Evolutionary conservation across 2,329 filamentous ascomycete genomes (phyloP).

Genomic region (Berkeleyomyces rouxiae): DNA sequence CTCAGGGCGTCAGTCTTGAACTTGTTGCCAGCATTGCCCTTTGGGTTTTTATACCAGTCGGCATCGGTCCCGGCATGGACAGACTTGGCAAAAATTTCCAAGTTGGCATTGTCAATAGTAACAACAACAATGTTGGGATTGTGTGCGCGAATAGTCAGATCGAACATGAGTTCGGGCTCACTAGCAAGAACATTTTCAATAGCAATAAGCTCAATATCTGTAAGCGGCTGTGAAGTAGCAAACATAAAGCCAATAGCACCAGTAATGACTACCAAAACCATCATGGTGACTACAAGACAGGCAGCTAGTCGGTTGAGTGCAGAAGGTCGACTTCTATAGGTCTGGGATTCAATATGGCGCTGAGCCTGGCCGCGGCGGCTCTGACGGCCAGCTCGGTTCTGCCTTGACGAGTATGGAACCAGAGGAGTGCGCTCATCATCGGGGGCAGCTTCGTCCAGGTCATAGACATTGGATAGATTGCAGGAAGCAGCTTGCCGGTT

Average conservation of each 20-base stretch:
- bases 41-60: slow-evolving; percentile 36
- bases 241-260: slow-evolving; percentile 79
- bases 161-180: slow-evolving; percentile 88
- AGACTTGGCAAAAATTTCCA: slow-evolving; percentile 90
- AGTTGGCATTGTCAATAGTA: slow-evolving; percentile 67
- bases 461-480: slow-evolving; percentile 50
- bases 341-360: slow-evolving; percentile 58
- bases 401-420: slow-evolving; percentile 32
- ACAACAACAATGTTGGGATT: slow-evolving; percentile 91
- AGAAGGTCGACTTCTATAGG: slow-evolving; percentile 44
- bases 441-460: slow-evolving; percentile 64
- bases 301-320: slow-evolving; percentile 63
- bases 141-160: slow-evolving; percentile 70
- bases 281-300: slow-evolving; percentile 66
- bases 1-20: background rate
- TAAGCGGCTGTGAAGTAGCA: slow-evolving; percentile 75
- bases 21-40: slow-evolving; percentile 13
- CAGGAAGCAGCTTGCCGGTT: slow-evolving; percentile 34
- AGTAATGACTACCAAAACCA: slow-evolving; percentile 68
- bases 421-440: slow-evolving; percentile 83
- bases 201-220: slow-evolving; percentile 58
- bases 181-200: slow-evolving; percentile 85
- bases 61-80: slow-evolving; percentile 61
- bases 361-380: slow-evolving; percentile 37
- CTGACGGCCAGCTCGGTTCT: slow-evolving; percentile 30